A percentile compares a stretch with the other conserved stretches of the same genome.
phyloP scores from a whole-genome alignment of 2,329 filamentous ascomycete genomes.

The Cylindrodendrum hubeiense region DNA sequence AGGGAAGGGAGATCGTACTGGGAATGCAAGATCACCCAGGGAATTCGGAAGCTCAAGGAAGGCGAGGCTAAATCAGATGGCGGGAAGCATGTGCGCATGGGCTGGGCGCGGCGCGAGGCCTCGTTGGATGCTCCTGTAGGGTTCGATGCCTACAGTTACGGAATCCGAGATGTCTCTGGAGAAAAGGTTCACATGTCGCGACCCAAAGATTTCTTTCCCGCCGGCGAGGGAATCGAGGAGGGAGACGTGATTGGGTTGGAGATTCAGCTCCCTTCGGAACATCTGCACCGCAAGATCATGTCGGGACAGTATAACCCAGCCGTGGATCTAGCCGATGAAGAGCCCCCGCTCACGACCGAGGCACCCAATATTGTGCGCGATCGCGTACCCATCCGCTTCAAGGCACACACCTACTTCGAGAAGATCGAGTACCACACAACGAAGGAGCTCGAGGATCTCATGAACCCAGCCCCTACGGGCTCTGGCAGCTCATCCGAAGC shows the following conservation, averaged over 20 bases:
- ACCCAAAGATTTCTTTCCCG: conserved; percentile 88
- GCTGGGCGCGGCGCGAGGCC: conserved; percentile 86
- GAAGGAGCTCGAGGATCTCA: conserved; percentile 88
- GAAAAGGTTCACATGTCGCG: conserved; percentile 95
- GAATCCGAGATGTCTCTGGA: conserved; percentile 87
- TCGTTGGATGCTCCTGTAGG: conserved; percentile 86
- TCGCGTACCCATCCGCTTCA: conserved; percentile 93
- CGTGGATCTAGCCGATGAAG: conserved; percentile 76
- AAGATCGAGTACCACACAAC: conserved; percentile 89
- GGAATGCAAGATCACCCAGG: conserved; percentile 90
- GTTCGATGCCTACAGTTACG: conserved; percentile 94
- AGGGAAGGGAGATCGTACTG: conserved; percentile 94
- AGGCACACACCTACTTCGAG: conserved; percentile 94
- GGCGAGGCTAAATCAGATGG: conserved; percentile 60
- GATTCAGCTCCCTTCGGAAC: conserved; percentile 88
- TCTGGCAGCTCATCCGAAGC: conserved; percentile 63
- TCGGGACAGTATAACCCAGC: conserved; percentile 89
- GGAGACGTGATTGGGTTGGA: conserved; percentile 96
- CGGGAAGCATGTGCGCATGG: conserved; percentile 81
- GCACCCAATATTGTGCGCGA: conserved; percentile 90
- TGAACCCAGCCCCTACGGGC: conserved; percentile 73
- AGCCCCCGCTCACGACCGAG: conserved; percentile 65
- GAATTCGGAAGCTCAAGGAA: conserved; percentile 64
- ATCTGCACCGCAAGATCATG: conserved; percentile 89
- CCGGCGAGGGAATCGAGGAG: conserved; percentile 83